phyloP scores from a whole-genome alignment of 495 filamentous ascomycete species.

The Penicillium coffeae region DNA sequence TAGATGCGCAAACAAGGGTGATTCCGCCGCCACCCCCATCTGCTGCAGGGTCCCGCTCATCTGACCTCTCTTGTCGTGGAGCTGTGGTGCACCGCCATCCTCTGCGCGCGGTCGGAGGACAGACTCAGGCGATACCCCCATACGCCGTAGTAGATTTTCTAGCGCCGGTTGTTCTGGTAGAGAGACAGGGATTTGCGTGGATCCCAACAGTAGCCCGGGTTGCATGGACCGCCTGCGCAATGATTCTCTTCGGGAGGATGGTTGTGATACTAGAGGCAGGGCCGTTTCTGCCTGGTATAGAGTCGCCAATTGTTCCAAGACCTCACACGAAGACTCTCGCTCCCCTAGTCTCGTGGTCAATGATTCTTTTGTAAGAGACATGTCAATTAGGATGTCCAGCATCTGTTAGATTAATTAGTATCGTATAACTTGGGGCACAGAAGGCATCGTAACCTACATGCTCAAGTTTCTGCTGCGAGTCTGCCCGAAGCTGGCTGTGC shows the following conservation, averaged over 20 bases:
- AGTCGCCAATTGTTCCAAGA: slow-evolving; percentile 30
- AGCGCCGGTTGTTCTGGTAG: slow-evolving; percentile 26
- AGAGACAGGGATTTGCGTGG: slow-evolving; percentile 12
- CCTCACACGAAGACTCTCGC: slow-evolving; percentile 36
- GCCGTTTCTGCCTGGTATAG: slow-evolving; percentile 33
- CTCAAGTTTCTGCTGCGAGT: slow-evolving; percentile 32
- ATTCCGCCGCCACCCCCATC: slow-evolving; percentile 28
- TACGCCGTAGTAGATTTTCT: slow-evolving; percentile 34
- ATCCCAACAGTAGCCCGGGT: slow-evolving; percentile 10
- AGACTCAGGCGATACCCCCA: slow-evolving; percentile 33
- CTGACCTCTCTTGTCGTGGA: slow-evolving; percentile 30
- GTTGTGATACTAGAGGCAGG: slow-evolving; percentile 17
- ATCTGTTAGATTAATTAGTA: slow-evolving; percentile 22
- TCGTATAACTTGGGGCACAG: not conserved
- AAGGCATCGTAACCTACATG: slow-evolving; percentile 24
- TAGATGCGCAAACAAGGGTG: slow-evolving; percentile 28
- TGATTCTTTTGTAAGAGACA: slow-evolving; percentile 33
- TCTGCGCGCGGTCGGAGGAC: slow-evolving; percentile 24
- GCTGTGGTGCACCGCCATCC: slow-evolving; percentile 14
- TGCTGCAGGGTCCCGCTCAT: slow-evolving; percentile 24
- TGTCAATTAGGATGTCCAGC: slow-evolving; percentile 29
- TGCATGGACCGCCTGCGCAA: slow-evolving; percentile 29
- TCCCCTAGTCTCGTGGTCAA: slow-evolving; percentile 26
- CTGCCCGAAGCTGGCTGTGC: slow-evolving; percentile 28
- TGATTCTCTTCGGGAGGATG: slow-evolving; percentile 28